Evolutionary conservation across 805 yeast species (phyloP), one percentile per base, ranked within the genome.

Genomic region (Torulaspora delbrueckii): DNA sequence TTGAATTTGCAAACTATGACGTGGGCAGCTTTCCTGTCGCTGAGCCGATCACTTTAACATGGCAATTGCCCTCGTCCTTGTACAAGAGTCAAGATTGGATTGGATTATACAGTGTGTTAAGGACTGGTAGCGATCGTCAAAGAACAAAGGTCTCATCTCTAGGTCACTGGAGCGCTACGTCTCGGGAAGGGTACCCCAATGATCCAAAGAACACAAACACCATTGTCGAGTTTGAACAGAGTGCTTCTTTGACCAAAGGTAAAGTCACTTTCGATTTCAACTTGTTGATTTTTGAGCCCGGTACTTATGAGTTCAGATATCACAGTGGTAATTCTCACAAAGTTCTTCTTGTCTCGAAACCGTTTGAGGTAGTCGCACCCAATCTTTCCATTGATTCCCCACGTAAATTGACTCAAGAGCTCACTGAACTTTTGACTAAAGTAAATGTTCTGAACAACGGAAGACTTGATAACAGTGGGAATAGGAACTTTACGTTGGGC

Each of bases 261-360:
- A 53, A 60, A 9, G 70, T 77, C 6, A 66, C 55, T 8, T 86
- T 86, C 55, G 59, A 67, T 8, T 70, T 72, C 6, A 70, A 71
- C 4, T 66, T 74, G 40, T 65, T 82, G 35, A 73, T 72, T 55
- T 82, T 82, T 78, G 83, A 81, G 54, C 78, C 75, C 33, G 95
- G 95, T 0, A 70, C 77, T 27, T 86, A 79, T 64, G 91, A 86
- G 64, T 73, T 86, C 52, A 73, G 95, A 60, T 82, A 82, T 56
- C 93, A 86, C 58, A 70, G 76, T 42, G 75, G 73, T 40, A 80
- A 78, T 19, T 75, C 79, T 38, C 95, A 86, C 59, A 82, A 79
- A 46, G 95, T 85, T n/a, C 70, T 79, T 19, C 71, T 73, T 50
- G 74, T 80, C 26, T 78, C 89, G 0, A 72, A 71, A 46, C 86